A percentile compares a stretch with the other conserved stretches of the same genome.
Conservation (phyloP, 2,329 filamentous ascomycete species). For the Fusarium floridanum region DNA sequence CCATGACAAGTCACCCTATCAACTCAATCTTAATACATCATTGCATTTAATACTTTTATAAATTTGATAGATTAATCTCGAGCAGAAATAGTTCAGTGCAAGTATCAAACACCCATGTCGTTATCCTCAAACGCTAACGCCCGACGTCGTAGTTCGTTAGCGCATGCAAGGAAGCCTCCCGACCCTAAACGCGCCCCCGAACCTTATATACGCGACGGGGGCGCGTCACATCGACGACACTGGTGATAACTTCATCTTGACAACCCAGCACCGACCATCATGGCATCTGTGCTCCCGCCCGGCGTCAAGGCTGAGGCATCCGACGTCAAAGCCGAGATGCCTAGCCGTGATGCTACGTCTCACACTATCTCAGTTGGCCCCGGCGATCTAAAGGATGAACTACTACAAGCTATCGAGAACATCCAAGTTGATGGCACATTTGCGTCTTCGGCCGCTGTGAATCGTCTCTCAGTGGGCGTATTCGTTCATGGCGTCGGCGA, state of each 20-base stretch:
- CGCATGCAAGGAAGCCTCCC: neutral
- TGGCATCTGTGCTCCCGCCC: neutral
- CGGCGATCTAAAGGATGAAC: neutral
- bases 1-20: too few species aligned
- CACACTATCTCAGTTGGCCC: neutral
- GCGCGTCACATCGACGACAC: neutral
- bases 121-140: neutral
- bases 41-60: rapidly evolving
- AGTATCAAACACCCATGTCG: neutral
- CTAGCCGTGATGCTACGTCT: neutral
- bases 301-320: neutral
- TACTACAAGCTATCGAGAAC: conserved; percentile 1
- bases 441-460: neutral
- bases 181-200: neutral
- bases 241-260: neutral
- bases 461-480: neutral
- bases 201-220: neutral
- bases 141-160: neutral
- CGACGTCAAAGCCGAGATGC: neutral
- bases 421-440: neutral
- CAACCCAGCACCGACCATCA: neutral
- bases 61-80: neutral
- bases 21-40: neutral
- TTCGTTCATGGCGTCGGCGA: conserved; percentile 1
- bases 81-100: neutral